phyloP scores from a whole-genome alignment of 2,329 filamentous ascomycete genomes.

The Phialocephala subalpina region DNA sequence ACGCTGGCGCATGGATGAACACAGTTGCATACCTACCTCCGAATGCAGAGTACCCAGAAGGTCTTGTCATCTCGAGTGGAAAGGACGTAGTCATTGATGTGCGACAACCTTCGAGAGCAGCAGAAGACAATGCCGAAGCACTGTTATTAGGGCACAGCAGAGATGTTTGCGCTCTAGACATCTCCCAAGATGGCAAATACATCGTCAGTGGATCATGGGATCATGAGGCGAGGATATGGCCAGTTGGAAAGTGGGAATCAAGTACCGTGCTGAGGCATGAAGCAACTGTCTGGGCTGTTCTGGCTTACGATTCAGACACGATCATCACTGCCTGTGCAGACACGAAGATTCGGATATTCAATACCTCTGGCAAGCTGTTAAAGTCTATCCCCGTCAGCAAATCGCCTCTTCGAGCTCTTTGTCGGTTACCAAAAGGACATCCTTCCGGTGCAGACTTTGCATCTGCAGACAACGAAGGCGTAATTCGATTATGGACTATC shows the following conservation, averaged over 20 bases:
- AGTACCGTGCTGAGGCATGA: slow-evolving; percentile 76
- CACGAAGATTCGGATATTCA: slow-evolving; percentile 85
- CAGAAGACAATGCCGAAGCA: slow-evolving; percentile 82
- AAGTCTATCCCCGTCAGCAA: slow-evolving; percentile 73
- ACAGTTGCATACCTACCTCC: slow-evolving; percentile 79
- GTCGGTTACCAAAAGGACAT: slow-evolving; percentile 78
- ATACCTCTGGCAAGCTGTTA: slow-evolving; percentile 68
- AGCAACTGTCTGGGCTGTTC: slow-evolving; percentile 88
- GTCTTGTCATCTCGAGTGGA: slow-evolving; percentile 86
- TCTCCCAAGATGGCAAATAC: slow-evolving; percentile 73
- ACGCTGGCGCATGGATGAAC: slow-evolving; percentile 89
- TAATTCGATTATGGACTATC: slow-evolving; percentile 87
- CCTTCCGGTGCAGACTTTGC: slow-evolving; percentile 90
- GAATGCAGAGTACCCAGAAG: slow-evolving; percentile 71
- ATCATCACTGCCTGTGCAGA: slow-evolving; percentile 95
- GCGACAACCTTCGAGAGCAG: slow-evolving; percentile 71
- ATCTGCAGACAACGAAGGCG: slow-evolving; percentile 90
- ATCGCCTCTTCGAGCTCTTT: slow-evolving; percentile 89
- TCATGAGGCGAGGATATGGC: slow-evolving; percentile 85
- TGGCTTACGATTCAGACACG: slow-evolving; percentile 81
- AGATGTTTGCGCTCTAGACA: slow-evolving; percentile 89
- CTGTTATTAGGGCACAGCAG: slow-evolving; percentile 85
- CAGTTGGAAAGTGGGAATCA: slow-evolving; percentile 83
- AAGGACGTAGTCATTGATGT: slow-evolving; percentile 95
- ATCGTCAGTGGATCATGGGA: slow-evolving; percentile 97